These are phyloP conservation scores for Ochetophila trinervis DNA, from an alignment of 306 rosid species.

Conservation along the genomic window DNA sequence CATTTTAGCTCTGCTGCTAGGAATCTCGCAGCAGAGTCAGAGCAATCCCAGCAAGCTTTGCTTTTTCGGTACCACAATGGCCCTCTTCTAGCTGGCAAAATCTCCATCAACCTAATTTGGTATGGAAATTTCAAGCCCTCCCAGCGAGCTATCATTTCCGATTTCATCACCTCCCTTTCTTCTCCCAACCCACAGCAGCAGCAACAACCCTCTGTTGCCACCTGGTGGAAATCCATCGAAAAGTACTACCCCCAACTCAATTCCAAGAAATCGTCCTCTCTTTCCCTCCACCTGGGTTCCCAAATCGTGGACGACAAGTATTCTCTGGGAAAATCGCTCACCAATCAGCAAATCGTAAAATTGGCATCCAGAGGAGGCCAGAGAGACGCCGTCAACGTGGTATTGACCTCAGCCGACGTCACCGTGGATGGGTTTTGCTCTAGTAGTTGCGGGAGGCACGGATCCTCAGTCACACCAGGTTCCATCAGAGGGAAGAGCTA, in stretches of 20 bases:
- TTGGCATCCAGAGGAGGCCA: conserved; percentile 47
- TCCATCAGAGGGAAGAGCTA: conserved; percentile 17
- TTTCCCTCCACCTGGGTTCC: conserved; percentile 27
- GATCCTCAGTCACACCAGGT: conserved; percentile 25
- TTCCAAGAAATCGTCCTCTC: conserved; percentile 25
- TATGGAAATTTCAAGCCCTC: conserved; percentile 67
- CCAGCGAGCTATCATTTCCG: conserved; percentile 53
- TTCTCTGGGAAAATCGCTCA: conserved; percentile 51
- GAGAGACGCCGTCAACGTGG: conserved; percentile 46
- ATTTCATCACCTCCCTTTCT: conserved; percentile 60
- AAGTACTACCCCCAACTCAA: conserved; percentile 32
- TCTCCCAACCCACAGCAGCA: conserved; percentile 39
- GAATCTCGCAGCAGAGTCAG: conserved; percentile 25
- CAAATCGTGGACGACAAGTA: conserved; percentile 40
- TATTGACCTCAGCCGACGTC: conserved; percentile 41
- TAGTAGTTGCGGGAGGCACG: conserved; percentile 40
- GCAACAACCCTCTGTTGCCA: conserved; percentile 43
- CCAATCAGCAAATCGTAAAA: conserved; percentile 28
- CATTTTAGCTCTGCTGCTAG: conserved; percentile 42
- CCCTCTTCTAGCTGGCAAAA: conserved; percentile 49
- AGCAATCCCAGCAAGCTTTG: conserved; percentile 30
- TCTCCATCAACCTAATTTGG: conserved; percentile 66
- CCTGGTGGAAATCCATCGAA: conserved; percentile 66
- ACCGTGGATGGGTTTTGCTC: conserved; percentile 36
- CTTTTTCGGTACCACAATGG: conserved; percentile 75